phyloP scores from a whole-genome alignment of 176 grass and related monocot genomes.

The Ampelocalamus luodianensis region DNA sequence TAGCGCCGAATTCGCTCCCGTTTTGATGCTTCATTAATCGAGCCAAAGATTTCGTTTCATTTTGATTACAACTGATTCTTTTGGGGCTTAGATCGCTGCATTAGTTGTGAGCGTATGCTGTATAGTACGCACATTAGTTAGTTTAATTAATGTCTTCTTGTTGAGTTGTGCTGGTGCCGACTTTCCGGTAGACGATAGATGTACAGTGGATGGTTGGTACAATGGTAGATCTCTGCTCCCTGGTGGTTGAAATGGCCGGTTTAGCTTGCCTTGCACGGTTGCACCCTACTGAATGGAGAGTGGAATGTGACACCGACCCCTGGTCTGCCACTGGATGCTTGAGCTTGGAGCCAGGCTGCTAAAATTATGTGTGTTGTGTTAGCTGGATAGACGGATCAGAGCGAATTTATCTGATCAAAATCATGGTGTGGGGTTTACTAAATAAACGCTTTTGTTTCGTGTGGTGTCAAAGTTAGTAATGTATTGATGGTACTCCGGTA shows the following conservation, averaged over 20 bases:
- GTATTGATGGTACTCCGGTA: background rate
- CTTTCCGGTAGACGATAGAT: background rate
- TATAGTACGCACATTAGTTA: background rate
- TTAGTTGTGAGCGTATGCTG: background rate
- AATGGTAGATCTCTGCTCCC: conserved; percentile 22
- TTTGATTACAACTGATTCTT: too few relatives aligned
- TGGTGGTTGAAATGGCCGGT: conserved; percentile 1
- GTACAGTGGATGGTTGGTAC: conserved; percentile 19
- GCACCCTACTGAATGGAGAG: conserved; percentile 13
- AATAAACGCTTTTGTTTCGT: background rate
- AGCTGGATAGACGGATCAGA: background rate
- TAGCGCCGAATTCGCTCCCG: too few relatives aligned
- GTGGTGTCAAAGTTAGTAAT: background rate
- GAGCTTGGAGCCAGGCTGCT: background rate
- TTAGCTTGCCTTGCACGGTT: conserved; percentile 21
- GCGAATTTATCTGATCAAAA: background rate
- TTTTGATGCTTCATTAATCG: too few relatives aligned
- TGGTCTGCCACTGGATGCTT: background rate
- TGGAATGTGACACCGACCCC: background rate
- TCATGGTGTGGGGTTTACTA: background rate
- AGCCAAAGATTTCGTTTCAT: too few relatives aligned
- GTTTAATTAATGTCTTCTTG: background rate
- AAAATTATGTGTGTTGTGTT: background rate
- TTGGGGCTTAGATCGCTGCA: too few relatives aligned
- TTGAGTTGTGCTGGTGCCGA: background rate